A percentile compares a stretch with the other conserved stretches of the same genome.
These are phyloP conservation scores for Trichoderma citrinoviride DNA, from an alignment of 2,329 filamentous ascomycete species.

Conservation along the genomic window DNA sequence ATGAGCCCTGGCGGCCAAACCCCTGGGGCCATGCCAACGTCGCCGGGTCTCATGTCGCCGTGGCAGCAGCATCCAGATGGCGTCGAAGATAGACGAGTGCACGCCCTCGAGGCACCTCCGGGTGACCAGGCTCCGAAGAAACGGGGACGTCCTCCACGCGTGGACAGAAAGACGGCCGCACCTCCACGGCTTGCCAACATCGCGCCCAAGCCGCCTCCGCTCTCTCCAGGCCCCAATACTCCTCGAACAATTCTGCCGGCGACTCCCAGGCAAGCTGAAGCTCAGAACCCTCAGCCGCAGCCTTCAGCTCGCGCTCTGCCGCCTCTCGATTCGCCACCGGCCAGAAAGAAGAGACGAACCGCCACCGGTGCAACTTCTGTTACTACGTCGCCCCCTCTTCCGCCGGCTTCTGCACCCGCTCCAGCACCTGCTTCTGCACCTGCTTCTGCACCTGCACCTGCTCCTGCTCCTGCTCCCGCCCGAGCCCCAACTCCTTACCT, in stretches of 20 bases:
- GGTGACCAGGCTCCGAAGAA: conserved; percentile 29
- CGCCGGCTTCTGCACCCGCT: not conserved
- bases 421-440: not conserved
- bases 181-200: conserved; percentile 36
- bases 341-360: conserved; percentile 12
- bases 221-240: conserved; percentile 13
- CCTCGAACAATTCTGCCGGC: conserved; percentile 22
- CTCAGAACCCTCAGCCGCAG: not conserved
- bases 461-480: not conserved
- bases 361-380: not conserved
- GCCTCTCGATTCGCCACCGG: not conserved
- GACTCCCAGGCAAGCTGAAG: not conserved
- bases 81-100: conserved; percentile 17
- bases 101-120: conserved; percentile 18
- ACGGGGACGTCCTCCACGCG: conserved; percentile 46
- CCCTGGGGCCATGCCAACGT: not conserved
- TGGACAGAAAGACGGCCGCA: conserved; percentile 40
- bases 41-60: conserved; percentile 26
- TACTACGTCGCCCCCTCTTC: not conserved
- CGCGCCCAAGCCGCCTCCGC: conserved; percentile 31
- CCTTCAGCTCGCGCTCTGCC: not conserved
- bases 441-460: not conserved
- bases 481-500: not conserved
- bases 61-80: conserved; percentile 25
- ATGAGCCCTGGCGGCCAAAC: conserved; percentile 9